Evolutionary conservation across 148 eudicot species (phyloP).

Genomic region (Agrostemma githago): DNA sequence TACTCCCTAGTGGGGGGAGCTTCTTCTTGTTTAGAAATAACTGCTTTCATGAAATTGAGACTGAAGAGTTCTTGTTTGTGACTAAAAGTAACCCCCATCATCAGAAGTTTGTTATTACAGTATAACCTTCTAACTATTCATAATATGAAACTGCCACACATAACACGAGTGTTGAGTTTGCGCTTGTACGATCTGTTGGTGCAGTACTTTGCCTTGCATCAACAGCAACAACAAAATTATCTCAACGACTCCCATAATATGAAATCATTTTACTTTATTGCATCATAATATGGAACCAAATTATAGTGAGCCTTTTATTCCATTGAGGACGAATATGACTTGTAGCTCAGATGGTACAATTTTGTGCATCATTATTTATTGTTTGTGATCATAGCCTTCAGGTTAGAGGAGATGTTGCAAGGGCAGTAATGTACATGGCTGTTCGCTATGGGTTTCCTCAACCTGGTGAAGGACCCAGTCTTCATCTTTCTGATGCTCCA

Average conservation of each 20-base stretch:
- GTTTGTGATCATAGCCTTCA: slow-evolving; percentile 16
- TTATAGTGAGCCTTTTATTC: no score
- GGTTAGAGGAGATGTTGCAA: slow-evolving; percentile 59
- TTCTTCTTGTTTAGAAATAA: background rate
- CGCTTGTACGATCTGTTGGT: background rate
- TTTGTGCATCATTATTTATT: background rate
- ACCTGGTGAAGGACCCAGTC: slow-evolving; percentile 39
- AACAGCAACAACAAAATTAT: background rate
- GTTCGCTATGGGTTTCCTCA: slow-evolving; percentile 45
- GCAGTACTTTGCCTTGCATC: background rate
- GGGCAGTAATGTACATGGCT: slow-evolving; percentile 60
- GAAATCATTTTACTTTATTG: no score
- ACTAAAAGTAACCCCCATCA: background rate
- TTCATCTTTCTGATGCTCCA: slow-evolving; percentile 48
- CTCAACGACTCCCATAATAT: no score
- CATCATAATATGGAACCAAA: no score
- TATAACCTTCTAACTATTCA: no score
- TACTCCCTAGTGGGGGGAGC: background rate
- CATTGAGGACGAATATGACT: background rate
- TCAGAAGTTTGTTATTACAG: no score
- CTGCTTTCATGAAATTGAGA: background rate
- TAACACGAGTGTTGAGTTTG: background rate
- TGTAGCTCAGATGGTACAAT: background rate
- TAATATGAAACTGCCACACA: no score
- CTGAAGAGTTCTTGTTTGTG: background rate